Base-by-base conservation (phyloP, 1,284 basidiomycete genomes). In the Papiliotrema terrestris region DNA sequence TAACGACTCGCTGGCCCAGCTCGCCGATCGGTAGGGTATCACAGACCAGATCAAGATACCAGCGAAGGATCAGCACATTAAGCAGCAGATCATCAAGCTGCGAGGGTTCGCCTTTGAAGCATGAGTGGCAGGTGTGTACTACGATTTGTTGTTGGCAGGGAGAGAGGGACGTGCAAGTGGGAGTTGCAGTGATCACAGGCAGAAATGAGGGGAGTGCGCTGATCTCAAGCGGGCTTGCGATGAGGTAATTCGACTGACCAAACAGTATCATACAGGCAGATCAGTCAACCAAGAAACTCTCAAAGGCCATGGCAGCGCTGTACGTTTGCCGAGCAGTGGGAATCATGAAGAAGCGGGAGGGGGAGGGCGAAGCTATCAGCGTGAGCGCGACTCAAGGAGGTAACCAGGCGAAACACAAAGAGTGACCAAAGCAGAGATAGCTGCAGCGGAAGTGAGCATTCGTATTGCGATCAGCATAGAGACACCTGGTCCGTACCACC, bases 101-200 rank as follows among this genome's bases (percentile, higher is more conserved):
- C 52, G 50, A 47, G 71, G 62, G 8, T 63, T 64, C 8, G 37
- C 67, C 2, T 69, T 74, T 46, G 71, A 74, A 52, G 66, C 67
- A 8, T 74, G 68, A 50, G 60, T 71, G 32, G 71, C 71, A 9
- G 69, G 62, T 8, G 56, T 71, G n/a, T 74, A 61, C 51, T 71
- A 41, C 20, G 39, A 70, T 46, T 62, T 56, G 11, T 32, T 32
- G 29, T 5, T 11, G 29, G 29, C 6, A 32, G 6, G 29, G 29
- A 32, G 29, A 5, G 11, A 32, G 6, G 6, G 29, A 32, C 6
- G 29, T 6, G 29, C 11, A 32, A 32, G 29, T 32, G 29, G 29
- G 5, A 6, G 29, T 32, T 11, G 29, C 29, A 11, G 29, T 11
- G 6, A 6, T 32, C 6, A 32, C 29, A 32, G 11, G 5, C 29